Conservation (phyloP, 306 rosid species). For the Malus fusca region DNA sequence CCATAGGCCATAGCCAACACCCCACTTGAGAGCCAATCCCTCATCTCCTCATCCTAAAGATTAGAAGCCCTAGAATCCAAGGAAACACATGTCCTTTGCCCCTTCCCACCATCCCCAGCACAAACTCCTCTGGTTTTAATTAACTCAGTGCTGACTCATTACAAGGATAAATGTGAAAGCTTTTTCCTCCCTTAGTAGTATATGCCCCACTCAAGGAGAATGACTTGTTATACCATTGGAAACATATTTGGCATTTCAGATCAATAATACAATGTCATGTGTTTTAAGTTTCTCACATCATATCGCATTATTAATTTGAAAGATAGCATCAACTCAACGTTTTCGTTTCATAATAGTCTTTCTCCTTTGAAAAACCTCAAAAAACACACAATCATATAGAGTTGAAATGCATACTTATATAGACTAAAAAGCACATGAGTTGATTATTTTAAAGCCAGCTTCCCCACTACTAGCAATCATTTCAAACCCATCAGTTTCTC, state of each 20-base stretch:
- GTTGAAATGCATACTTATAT: constrained; percentile 20
- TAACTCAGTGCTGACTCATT: neutral
- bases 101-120: constrained; percentile 52
- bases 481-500: constrained; percentile 41
- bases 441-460: constrained; percentile 43
- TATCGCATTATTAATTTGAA: no score
- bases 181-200: neutral
- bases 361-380: neutral
- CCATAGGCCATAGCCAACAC: constrained; percentile 41
- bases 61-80: constrained; percentile 70
- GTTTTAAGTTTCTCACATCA: neutral
- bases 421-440: constrained; percentile 20
- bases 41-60: constrained; percentile 21
- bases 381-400: constrained; percentile 34
- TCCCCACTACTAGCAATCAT: constrained; percentile 63
- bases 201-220: neutral
- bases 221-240: neutral
- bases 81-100: constrained; percentile 40
- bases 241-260: neutral
- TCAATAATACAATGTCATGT: no score
- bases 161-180: neutral
- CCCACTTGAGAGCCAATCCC: constrained; percentile 39
- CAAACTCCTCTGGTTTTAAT: constrained; percentile 32
- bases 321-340: no score
- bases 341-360: neutral